These are phyloP conservation scores for Hyaloraphidium curvatum DNA, from an alignment of 192 early-diverging fungal species.

Conservation along the genomic window DNA sequence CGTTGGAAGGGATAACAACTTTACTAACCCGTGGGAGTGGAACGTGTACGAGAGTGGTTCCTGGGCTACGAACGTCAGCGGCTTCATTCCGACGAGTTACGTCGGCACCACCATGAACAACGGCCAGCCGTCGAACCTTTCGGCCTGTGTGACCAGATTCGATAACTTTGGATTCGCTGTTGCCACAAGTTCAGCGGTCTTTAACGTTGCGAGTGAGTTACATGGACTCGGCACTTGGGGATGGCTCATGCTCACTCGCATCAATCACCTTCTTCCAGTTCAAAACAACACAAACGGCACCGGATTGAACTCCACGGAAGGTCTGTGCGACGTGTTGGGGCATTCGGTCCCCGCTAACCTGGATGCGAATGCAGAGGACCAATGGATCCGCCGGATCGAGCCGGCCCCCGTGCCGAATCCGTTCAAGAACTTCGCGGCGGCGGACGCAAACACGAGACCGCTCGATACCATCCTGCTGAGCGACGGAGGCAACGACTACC, in stretches of 20 bases:
- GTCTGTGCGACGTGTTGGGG: no score
- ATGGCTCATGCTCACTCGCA: background rate
- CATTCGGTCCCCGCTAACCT: no score
- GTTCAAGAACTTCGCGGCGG: slow-evolving; percentile 5
- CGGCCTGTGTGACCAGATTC: slow-evolving; percentile 7
- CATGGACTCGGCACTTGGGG: background rate
- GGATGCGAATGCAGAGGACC: no score
- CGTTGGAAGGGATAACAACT: no score
- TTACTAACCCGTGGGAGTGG: slow-evolving; percentile 12
- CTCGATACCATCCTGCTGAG: slow-evolving; percentile 6
- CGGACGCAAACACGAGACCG: slow-evolving; percentile 4
- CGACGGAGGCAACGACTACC: slow-evolving; percentile 14
- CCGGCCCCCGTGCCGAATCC: slow-evolving; percentile 13
- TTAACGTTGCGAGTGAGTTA: slow-evolving; percentile 9
- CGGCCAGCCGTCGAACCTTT: background rate
- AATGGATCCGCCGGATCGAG: no score
- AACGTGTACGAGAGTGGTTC: slow-evolving; percentile 11
- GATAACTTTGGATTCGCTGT: slow-evolving; percentile 11
- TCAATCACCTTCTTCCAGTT: slow-evolving; percentile 1
- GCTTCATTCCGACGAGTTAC: slow-evolving; percentile 10
- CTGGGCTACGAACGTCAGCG: background rate
- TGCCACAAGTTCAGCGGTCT: slow-evolving; percentile 14
- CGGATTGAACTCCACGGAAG: no score
- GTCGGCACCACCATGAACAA: slow-evolving; percentile 7
- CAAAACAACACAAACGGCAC: no score